Percentiles rank a stretch among this genome's conserved stretches.
phyloP scores from a whole-genome alignment of 176 grass and related monocot species.

The Alloteropsis semialata region DNA sequence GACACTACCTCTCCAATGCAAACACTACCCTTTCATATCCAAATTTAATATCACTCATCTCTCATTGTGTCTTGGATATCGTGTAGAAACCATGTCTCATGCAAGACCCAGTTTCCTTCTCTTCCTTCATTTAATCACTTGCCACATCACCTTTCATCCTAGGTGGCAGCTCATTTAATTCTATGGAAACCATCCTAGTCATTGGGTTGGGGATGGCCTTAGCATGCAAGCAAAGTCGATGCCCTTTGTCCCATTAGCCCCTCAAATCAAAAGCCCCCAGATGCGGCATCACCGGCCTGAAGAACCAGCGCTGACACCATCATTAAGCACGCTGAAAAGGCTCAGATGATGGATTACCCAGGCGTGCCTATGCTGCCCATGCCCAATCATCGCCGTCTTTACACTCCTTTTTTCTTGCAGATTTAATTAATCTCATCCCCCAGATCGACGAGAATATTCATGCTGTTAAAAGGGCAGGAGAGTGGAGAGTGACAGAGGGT shows the following conservation, averaged over 20 bases:
- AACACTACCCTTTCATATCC: no score
- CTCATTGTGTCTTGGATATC: no score
- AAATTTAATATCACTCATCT: no score
- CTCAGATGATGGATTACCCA: slow-evolving; percentile 17
- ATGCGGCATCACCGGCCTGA: neutral
- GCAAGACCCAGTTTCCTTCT: no score
- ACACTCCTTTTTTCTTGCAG: neutral
- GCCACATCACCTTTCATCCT: no score
- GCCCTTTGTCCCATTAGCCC: slow-evolving; percentile 15
- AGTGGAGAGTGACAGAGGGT: slow-evolving; percentile 11
- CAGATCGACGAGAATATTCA: neutral
- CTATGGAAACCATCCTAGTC: no score
- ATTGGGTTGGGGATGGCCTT: no score
- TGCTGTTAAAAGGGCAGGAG: slow-evolving; percentile 4
- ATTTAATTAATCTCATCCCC: neutral
- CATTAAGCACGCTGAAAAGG: slow-evolving; percentile 3
- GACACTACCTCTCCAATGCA: no score
- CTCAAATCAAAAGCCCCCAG: neutral
- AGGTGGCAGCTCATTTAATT: no score
- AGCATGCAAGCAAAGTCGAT: neutral
- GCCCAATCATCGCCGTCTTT: slow-evolving; percentile 21
- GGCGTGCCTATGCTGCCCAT: slow-evolving; percentile 17
- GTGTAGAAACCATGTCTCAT: no score
- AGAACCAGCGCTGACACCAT: neutral
- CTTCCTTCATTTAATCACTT: no score